phyloP scores from a whole-genome alignment of 371 early-diverging fungal species.

The Circinella minor region DNA sequence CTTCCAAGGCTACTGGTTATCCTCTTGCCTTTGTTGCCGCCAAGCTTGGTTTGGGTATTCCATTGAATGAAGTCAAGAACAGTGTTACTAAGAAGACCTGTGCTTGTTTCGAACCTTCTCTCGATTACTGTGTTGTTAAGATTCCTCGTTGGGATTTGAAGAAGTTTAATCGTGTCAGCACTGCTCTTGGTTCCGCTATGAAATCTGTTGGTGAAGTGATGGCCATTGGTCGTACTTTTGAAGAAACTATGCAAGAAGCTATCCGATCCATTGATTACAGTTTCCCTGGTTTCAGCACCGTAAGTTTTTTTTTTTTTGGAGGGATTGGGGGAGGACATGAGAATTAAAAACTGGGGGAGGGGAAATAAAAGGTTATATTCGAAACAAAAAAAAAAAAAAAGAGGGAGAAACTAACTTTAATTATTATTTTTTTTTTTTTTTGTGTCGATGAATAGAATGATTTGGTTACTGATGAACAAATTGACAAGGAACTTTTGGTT shows the following conservation, averaged over 20 bases:
- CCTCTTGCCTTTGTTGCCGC: slow-evolving; percentile 96
- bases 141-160: slow-evolving; percentile 96
- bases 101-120: slow-evolving; percentile 94
- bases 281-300: slow-evolving; percentile 64
- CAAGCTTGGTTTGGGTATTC: slow-evolving; percentile 87
- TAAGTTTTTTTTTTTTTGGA: background rate
- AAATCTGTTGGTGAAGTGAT: slow-evolving; percentile 97
- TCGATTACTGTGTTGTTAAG: slow-evolving; percentile 94
- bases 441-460: slow-evolving; percentile 45
- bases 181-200: slow-evolving; percentile 86
- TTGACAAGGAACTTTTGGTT: slow-evolving; percentile 74
- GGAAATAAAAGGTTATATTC: too few species aligned
- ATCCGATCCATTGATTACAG: slow-evolving; percentile 77
- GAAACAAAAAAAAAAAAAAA: background rate
- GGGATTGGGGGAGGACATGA: too few species aligned
- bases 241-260: slow-evolving; percentile 93
- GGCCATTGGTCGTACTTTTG: slow-evolving; percentile 96
- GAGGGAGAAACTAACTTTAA: too few species aligned
- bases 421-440: background rate
- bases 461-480: slow-evolving; percentile 57
- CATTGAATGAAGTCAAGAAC: slow-evolving; percentile 87
- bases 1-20: slow-evolving; percentile 95
- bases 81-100: slow-evolving; percentile 90
- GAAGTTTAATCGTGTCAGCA: slow-evolving; percentile 89
- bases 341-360: too few species aligned